A percentile compares a stretch with the other conserved stretches of the same genome.
Conservation (phyloP, 2,329 filamentous ascomycete species). For the Seiridium unicorne region DNA sequence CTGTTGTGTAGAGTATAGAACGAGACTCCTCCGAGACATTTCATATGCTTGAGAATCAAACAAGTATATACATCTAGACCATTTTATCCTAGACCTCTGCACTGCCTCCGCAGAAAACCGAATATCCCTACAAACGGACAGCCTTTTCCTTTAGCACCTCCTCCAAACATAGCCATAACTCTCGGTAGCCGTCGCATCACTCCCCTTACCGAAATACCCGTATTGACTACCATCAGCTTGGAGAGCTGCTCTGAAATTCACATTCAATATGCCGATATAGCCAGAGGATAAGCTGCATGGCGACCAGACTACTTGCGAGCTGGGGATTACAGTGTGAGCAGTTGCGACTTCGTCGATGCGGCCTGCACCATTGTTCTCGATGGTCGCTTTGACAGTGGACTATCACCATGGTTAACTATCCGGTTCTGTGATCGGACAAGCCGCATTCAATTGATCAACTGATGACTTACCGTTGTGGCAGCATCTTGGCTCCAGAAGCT, state of each 20-base stretch:
- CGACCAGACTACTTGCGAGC: constrained; percentile 29
- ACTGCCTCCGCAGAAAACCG: background rate
- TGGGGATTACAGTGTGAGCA: constrained; percentile 25
- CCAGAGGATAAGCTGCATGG: constrained; percentile 30
- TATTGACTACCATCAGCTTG: constrained; percentile 26
- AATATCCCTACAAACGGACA: background rate
- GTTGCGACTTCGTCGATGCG: constrained; percentile 27
- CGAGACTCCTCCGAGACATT: background rate
- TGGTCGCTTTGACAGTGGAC: constrained; percentile 25
- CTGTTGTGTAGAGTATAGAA: too few species aligned
- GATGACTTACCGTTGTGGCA: constrained; percentile 26
- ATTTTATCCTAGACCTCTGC: background rate
- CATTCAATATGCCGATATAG: constrained; percentile 35
- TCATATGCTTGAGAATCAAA: background rate
- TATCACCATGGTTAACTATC: constrained; percentile 10
- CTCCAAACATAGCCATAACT: constrained; percentile 35
- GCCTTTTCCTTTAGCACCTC: constrained; percentile 23
- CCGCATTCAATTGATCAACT: too few species aligned
- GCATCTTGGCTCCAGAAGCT: constrained; percentile 36
- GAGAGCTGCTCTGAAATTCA: constrained; percentile 39
- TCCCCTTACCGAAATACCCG: constrained; percentile 32
- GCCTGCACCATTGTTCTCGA: constrained; percentile 21
- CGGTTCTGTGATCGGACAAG: background rate
- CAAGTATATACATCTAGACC: background rate
- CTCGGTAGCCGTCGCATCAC: constrained; percentile 25